These are phyloP conservation scores for Paraphoma chrysanthemicola DNA, from an alignment of 2,329 filamentous ascomycete genomes.

Conservation along the genomic window DNA sequence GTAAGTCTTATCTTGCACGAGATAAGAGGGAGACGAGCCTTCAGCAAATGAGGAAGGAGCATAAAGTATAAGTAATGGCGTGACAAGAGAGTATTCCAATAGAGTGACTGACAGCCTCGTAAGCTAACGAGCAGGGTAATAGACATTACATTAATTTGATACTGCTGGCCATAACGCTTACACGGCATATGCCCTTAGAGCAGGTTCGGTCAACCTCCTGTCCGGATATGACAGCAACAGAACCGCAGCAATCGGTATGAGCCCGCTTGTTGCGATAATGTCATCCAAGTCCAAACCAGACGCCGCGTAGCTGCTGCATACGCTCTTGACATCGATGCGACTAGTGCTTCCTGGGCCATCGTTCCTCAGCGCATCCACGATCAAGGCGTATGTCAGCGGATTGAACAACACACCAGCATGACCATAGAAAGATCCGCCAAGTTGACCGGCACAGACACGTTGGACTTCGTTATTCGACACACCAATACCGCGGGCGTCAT, in stretches of 20 bases:
- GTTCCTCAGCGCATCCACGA: slow-evolving; percentile 58
- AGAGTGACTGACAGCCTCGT: too few species aligned
- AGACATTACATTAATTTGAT: not conserved
- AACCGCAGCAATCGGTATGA: slow-evolving; percentile 49
- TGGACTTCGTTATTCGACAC: slow-evolving; percentile 61
- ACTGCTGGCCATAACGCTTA: not conserved
- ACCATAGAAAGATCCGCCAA: slow-evolving; percentile 56
- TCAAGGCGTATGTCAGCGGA: slow-evolving; percentile 53
- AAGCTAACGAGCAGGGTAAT: not conserved
- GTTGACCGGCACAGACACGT: slow-evolving; percentile 47
- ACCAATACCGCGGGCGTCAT: slow-evolving; percentile 54
- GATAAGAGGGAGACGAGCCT: too few species aligned
- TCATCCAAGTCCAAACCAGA: slow-evolving; percentile 53
- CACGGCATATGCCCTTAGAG: slow-evolving; percentile 49
- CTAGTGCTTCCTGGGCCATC: slow-evolving; percentile 53
- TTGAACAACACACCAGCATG: slow-evolving; percentile 62
- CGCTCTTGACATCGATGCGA: slow-evolving; percentile 48
- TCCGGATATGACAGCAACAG: slow-evolving; percentile 34
- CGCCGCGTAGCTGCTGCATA: slow-evolving; percentile 51
- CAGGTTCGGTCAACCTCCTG: slow-evolving; percentile 50
- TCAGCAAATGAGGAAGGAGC: too few species aligned
- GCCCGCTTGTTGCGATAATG: slow-evolving; percentile 54
- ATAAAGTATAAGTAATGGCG: too few species aligned
- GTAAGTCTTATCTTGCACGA: too few species aligned
- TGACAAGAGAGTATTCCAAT: too few species aligned